phyloP scores from a whole-genome alignment of 371 early-diverging fungal species.

The Entomophthora muscae region DNA sequence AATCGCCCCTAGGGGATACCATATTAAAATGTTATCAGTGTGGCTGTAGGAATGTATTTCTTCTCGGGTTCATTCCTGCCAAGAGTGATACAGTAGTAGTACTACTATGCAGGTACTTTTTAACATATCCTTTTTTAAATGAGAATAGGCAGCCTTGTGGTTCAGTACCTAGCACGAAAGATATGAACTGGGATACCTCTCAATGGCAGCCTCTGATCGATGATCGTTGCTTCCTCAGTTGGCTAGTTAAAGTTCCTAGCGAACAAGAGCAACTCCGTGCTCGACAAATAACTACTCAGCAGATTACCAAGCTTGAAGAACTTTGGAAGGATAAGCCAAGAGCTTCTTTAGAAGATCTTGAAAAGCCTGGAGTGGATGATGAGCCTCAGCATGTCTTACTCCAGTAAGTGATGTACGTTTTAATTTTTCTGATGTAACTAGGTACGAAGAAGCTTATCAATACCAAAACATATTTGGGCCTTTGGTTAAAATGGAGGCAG shows the following conservation, averaged over 20 bases:
- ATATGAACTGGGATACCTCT: slow-evolving; percentile 87
- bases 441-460: slow-evolving; percentile 92
- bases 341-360: slow-evolving; percentile 68
- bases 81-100: slow-evolving; percentile 95
- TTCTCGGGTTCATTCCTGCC: slow-evolving; percentile 95
- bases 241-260: slow-evolving; percentile 85
- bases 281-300: slow-evolving; percentile 61
- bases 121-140: slow-evolving; percentile 2
- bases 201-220: slow-evolving; percentile 95
- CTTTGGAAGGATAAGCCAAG: slow-evolving; percentile 70
- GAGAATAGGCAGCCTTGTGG: slow-evolving; percentile 76
- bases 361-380: slow-evolving; percentile 66
- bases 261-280: slow-evolving; percentile 74
- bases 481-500: slow-evolving; percentile 91
- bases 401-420: slow-evolving; percentile 18
- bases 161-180: slow-evolving; percentile 69
- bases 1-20: slow-evolving; percentile 83
- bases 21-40: slow-evolving; percentile 94
- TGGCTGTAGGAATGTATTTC: slow-evolving; percentile 86
- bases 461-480: slow-evolving; percentile 94
- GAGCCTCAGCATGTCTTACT: slow-evolving; percentile 70
- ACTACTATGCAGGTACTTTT: slow-evolving; percentile 68
- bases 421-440: slow-evolving; percentile 11
- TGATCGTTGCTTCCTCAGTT: slow-evolving; percentile 79
- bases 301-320: slow-evolving; percentile 80